phyloP scores from a whole-genome alignment of 306 rosid species.

The Prunus campanulata region DNA sequence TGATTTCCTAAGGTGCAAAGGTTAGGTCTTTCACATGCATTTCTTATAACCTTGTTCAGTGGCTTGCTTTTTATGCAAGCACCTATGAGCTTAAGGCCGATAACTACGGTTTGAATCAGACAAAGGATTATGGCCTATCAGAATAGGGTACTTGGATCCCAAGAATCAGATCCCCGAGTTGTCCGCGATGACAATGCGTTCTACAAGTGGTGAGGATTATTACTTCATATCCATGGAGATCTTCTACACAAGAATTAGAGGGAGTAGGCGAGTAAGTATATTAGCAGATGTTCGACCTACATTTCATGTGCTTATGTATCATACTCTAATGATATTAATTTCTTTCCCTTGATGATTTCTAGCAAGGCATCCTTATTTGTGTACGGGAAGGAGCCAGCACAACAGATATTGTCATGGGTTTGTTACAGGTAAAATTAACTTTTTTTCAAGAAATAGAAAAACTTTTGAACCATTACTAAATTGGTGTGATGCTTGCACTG shows the following conservation, averaged over 20 bases:
- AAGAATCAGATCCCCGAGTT: conserved; percentile 55
- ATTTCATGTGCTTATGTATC: background rate
- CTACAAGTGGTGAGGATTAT: conserved; percentile 47
- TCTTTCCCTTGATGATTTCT: conserved; percentile 9
- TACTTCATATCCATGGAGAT: conserved; percentile 65
- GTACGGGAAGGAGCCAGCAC: conserved; percentile 65
- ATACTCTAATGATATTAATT: background rate
- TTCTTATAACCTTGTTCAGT: conserved; percentile 11
- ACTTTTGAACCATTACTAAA: background rate
- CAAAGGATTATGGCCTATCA: conserved; percentile 60
- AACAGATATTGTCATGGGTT: conserved; percentile 51
- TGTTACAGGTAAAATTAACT: conserved; percentile 61
- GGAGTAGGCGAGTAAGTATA: conserved; percentile 47
- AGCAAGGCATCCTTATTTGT: conserved; percentile 72
- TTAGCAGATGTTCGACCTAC: conserved; percentile 4
- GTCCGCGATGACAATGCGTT: conserved; percentile 61
- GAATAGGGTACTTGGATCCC: conserved; percentile 74
- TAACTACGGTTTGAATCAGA: conserved; percentile 44
- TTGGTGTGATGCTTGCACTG: background rate
- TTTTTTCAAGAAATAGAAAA: background rate
- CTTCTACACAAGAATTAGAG: conserved; percentile 31
- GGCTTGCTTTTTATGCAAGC: conserved; percentile 5
- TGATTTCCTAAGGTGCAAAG: conserved; percentile 54
- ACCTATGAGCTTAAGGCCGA: conserved; percentile 15
- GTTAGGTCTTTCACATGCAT: conserved; percentile 34